A percentile compares a stretch with the other conserved stretches of the same genome.
These are phyloP conservation scores for Rhizopus sp. DNA, from an alignment of 371 early-diverging fungal species.

Conservation along the genomic window DNA sequence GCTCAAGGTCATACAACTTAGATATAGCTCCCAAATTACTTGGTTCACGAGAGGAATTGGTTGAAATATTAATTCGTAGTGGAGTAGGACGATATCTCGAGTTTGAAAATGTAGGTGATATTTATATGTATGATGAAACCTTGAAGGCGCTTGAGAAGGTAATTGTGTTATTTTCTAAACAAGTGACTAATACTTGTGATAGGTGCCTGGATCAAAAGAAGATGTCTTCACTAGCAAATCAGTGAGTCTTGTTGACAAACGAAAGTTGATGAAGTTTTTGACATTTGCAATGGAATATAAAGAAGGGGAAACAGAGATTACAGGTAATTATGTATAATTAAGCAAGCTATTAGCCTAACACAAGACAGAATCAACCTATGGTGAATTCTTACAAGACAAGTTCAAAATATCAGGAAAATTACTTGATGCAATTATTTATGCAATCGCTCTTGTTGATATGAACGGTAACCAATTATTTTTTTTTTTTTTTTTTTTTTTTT, in stretches of 20 bases:
- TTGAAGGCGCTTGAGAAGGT: slow-evolving; percentile 41
- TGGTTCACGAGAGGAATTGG: slow-evolving; percentile 70
- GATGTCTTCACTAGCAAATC: slow-evolving; percentile 85
- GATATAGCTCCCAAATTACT: slow-evolving; percentile 84
- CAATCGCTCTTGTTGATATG: slow-evolving; percentile 66
- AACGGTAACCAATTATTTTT: slow-evolving; percentile 26
- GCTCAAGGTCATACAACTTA: slow-evolving; percentile 68
- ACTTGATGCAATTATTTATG: slow-evolving; percentile 67
- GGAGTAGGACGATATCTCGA: slow-evolving; percentile 87
- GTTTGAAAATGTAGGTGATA: slow-evolving; percentile 80
- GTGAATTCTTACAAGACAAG: slow-evolving; percentile 53
- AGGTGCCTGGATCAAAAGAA: slow-evolving; percentile 92
- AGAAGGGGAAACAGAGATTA: slow-evolving; percentile 32
- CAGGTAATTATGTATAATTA: slow-evolving; percentile 21
- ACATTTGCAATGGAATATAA: slow-evolving; percentile 63
- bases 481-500: too few relatives aligned
- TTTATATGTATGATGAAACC: slow-evolving; percentile 55
- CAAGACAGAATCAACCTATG: slow-evolving; percentile 35
- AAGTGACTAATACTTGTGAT: not conserved
- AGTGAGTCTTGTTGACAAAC: slow-evolving; percentile 80
- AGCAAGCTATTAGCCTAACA: not conserved
- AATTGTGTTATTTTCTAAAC: not conserved
- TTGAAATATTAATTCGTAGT: slow-evolving; percentile 77
- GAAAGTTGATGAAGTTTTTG: slow-evolving; percentile 88
- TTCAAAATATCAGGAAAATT: slow-evolving; percentile 73